Evolutionary conservation across 2,329 filamentous ascomycete genomes (phyloP).

Genomic region (Nothophaeocryptopus gaeumannii): DNA sequence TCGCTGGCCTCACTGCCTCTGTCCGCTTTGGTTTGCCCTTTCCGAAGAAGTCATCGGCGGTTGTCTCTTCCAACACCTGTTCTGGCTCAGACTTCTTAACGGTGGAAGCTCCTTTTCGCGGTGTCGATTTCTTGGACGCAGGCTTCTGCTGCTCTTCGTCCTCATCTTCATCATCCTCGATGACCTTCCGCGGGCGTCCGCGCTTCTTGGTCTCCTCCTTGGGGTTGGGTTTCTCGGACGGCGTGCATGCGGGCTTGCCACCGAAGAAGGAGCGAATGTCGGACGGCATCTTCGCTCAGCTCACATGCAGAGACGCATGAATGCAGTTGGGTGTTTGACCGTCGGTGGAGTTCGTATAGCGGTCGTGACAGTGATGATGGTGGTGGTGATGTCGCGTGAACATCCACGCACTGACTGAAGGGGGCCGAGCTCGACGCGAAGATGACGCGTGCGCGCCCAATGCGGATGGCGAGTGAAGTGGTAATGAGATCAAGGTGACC

Average conservation of each 20-base stretch:
- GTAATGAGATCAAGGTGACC: no score
- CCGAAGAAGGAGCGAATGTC: constrained; percentile 93
- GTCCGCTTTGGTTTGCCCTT: constrained; percentile 54
- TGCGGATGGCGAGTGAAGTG: background rate
- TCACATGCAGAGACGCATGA: no score
- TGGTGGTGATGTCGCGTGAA: background rate
- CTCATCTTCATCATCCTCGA: constrained; percentile 76
- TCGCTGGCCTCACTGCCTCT: constrained; percentile 33
- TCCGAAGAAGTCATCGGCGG: constrained; percentile 63
- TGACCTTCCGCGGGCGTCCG: constrained; percentile 59
- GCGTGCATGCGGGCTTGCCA: constrained; percentile 64
- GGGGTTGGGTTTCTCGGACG: constrained; percentile 30
- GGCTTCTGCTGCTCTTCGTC: constrained; percentile 24
- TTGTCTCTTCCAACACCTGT: constrained; percentile 50
- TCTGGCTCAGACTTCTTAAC: constrained; percentile 46
- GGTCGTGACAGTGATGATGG: background rate
- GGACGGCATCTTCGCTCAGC: constrained; percentile 59
- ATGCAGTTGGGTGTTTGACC: background rate
- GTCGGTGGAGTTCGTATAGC: background rate
- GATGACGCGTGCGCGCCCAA: constrained; percentile 3
- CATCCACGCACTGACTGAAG: background rate
- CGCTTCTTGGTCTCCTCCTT: constrained; percentile 46
- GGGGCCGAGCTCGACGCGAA: constrained; percentile 2
- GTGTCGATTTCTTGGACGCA: constrained; percentile 24
- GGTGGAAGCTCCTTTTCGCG: constrained; percentile 54